A percentile compares a stretch with the other conserved stretches of the same genome.
These are phyloP conservation scores for Fonsecaea erecta DNA, from an alignment of 2,329 filamentous ascomycete genomes.

Conservation along the genomic window DNA sequence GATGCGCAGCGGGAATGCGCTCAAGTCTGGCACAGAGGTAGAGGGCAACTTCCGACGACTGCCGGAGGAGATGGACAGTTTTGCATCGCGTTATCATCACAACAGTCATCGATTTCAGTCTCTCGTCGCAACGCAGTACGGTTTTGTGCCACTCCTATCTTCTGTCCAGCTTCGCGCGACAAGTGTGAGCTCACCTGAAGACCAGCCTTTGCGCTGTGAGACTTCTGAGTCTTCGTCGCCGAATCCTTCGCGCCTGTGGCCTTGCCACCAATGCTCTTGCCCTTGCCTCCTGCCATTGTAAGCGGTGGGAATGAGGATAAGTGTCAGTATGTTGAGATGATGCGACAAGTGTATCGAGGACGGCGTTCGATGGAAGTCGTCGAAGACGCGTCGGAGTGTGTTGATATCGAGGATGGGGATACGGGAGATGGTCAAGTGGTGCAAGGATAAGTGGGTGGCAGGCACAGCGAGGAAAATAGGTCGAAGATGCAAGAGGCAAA, in stretches of 20 bases:
- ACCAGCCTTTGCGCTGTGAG: conserved; percentile 90
- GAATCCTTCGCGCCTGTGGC: conserved; percentile 76
- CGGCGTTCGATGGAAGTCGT: conserved; percentile 21
- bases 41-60: background rate
- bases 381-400: conserved; percentile 27
- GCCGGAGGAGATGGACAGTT: background rate
- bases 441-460: conserved; percentile 51
- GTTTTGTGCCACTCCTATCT: background rate
- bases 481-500: conserved; percentile 42
- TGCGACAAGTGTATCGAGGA: conserved; percentile 21
- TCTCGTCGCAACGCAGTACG: background rate
- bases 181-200: conserved; percentile 74
- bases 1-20: background rate
- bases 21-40: background rate
- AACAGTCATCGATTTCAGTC: background rate
- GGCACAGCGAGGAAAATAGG: conserved; percentile 57
- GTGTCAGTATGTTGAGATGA: conserved; percentile 10
- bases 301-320: conserved; percentile 23
- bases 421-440: conserved; percentile 18
- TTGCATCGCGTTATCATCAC: background rate
- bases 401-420: conserved; percentile 22
- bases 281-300: conserved; percentile 84
- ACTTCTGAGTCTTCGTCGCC: conserved; percentile 88
- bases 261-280: conserved; percentile 90
- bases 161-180: conserved; percentile 9